Conservation (phyloP, 1,284 basidiomycete genomes). For the Puccinia polysora region DNA sequence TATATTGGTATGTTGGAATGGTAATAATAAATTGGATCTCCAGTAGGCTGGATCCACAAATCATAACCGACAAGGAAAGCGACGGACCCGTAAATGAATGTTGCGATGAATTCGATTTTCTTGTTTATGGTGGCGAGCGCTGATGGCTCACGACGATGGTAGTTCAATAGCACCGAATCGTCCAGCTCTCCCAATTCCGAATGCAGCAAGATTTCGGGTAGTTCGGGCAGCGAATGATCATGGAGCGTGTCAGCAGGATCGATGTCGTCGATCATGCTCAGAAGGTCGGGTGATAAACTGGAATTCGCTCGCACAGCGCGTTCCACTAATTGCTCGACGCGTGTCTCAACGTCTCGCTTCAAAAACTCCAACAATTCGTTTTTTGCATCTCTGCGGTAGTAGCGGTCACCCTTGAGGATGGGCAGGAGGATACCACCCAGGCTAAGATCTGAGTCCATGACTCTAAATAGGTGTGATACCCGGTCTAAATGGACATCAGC, state of each 20-base stretch:
- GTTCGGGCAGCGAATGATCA: slow-evolving; percentile 8
- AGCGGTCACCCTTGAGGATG: slow-evolving; percentile 1
- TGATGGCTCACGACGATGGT: slow-evolving; percentile 12
- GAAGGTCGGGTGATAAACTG: background rate
- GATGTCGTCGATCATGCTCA: too few species aligned
- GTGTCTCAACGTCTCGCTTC: slow-evolving; percentile 8
- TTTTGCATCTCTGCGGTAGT: slow-evolving; percentile 14
- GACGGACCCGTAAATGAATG: slow-evolving; percentile 40
- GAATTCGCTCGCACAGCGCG: background rate
- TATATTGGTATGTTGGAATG: too few species aligned
- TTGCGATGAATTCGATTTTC: slow-evolving; percentile 33
- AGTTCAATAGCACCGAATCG: slow-evolving; percentile 15
- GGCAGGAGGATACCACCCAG: slow-evolving; percentile 24
- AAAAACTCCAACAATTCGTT: slow-evolving; percentile 25
- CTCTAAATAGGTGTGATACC: slow-evolving; percentile 31
- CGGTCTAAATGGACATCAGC: slow-evolving; percentile 3
- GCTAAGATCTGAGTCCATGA: slow-evolving; percentile 39
- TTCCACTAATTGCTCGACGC: background rate
- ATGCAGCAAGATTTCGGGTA: slow-evolving; percentile 36
- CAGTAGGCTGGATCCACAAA: background rate
- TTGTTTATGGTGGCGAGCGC: slow-evolving; percentile 13
- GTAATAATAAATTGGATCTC: background rate
- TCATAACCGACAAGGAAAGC: background rate
- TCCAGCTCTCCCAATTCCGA: slow-evolving; percentile 24
- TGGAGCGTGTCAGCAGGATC: slow-evolving; percentile 9